phyloP scores from a whole-genome alignment of 306 rosid genomes.

The Cercis canadensis region DNA sequence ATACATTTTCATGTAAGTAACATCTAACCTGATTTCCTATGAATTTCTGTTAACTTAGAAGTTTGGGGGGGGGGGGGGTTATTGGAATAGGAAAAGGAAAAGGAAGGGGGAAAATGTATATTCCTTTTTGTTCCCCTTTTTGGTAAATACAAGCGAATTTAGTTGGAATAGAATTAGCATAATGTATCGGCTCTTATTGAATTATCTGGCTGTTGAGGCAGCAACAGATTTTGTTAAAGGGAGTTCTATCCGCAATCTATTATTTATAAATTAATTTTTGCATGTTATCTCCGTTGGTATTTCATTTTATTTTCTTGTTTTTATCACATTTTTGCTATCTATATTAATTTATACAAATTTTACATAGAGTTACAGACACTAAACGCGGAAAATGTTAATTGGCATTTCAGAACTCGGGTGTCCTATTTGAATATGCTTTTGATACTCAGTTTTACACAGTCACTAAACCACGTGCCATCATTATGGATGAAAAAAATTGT shows the following conservation, averaged over 20 bases:
- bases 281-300: background rate
- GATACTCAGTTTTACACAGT: no score
- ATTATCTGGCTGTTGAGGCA: background rate
- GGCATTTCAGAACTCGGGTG: no score
- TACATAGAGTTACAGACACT: no score
- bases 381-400: no score
- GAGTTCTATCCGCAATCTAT: background rate
- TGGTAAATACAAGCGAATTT: conserved; percentile 7
- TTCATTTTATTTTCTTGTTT: background rate
- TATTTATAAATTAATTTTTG: background rate
- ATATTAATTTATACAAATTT: no score
- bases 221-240: background rate
- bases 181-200: background rate
- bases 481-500: no score
- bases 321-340: background rate
- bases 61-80: conserved; percentile 5
- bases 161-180: background rate
- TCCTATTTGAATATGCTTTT: no score
- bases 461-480: no score
- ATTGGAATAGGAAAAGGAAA: conserved; percentile 22
- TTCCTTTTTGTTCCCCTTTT: conserved; percentile 23
- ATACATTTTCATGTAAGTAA: conserved; percentile 13
- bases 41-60: conserved; percentile 4
- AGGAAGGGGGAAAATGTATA: conserved; percentile 7
- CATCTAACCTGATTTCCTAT: conserved; percentile 32